A percentile compares a stretch with the other conserved stretches of the same genome.
phyloP scores from a whole-genome alignment of 306 rosid genomes.

The Vigna nakashimae region DNA sequence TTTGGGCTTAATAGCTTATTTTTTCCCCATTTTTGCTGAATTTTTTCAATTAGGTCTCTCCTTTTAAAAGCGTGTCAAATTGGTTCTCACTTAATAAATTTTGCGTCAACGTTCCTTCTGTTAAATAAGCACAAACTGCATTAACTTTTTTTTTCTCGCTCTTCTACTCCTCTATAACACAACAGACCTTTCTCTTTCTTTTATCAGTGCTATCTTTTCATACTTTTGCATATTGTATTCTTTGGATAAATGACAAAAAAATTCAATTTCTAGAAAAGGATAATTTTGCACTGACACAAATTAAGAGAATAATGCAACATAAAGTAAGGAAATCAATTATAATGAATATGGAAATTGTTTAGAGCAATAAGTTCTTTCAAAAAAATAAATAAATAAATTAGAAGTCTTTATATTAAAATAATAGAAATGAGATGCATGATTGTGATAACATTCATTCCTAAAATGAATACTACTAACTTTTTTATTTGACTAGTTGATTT shows the following conservation, averaged over 20 bases:
- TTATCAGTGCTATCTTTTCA: too few relatives aligned
- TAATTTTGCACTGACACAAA: slow-evolving; percentile 1
- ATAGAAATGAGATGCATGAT: slow-evolving; percentile 20
- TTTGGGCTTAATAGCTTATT: too few relatives aligned
- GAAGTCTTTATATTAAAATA: not conserved
- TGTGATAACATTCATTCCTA: not conserved
- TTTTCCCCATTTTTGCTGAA: too few relatives aligned
- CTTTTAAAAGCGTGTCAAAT: too few relatives aligned
- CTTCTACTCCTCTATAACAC: too few relatives aligned
- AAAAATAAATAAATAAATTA: not conserved
- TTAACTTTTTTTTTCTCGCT: too few relatives aligned
- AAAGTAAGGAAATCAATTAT: not conserved
- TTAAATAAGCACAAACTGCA: too few relatives aligned
- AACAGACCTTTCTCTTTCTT: too few relatives aligned
- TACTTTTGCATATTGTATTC: slow-evolving; percentile 80
- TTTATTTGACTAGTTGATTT: not conserved
- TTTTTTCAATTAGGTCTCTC: too few relatives aligned
- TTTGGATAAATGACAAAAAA: slow-evolving; percentile 52
- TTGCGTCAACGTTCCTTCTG: too few relatives aligned
- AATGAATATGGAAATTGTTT: slow-evolving; percentile 18
- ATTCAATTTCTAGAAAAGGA: slow-evolving; percentile 41
- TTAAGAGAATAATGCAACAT: slow-evolving; percentile 8
- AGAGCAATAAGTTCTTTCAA: not conserved
- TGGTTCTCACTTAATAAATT: too few relatives aligned
- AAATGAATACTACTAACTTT: not conserved